Evolutionary conservation across 805 yeast species (phyloP).

Genomic region (Metschnikowia henanensis): DNA sequence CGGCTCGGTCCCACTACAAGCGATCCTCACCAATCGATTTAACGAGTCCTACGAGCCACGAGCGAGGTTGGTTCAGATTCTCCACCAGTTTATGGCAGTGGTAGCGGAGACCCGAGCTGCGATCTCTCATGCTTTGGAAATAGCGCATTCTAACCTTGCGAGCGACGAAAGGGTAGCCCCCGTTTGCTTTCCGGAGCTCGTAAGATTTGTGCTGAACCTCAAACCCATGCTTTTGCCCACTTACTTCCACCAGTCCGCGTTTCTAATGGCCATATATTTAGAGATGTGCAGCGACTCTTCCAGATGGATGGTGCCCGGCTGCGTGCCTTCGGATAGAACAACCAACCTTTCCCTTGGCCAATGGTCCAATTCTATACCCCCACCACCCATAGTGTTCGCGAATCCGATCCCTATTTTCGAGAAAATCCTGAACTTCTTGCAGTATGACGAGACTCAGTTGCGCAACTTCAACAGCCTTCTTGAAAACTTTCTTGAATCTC

Average conservation of each 20-base stretch:
- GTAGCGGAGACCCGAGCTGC: conserved; percentile 14
- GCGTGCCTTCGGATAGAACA: conserved; percentile 5
- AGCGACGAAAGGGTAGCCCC: conserved; percentile 7
- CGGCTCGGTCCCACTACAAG: conserved; percentile 18
- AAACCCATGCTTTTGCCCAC: neutral
- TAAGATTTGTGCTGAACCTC: neutral
- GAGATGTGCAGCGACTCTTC: conserved; percentile 23
- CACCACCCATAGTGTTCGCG: conserved; percentile 23
- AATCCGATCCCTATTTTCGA: conserved; percentile 22
- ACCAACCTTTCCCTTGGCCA: conserved; percentile 23
- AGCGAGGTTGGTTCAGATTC: conserved; percentile 19
- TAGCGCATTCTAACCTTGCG: conserved; percentile 25
- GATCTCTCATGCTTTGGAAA: conserved; percentile 20
- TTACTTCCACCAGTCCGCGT: conserved; percentile 29
- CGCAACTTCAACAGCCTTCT: conserved; percentile 5
- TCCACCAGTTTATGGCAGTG: conserved; percentile 27
- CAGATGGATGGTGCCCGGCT: conserved; percentile 29
- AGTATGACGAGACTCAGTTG: conserved; percentile 9
- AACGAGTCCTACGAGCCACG: conserved; percentile 22
- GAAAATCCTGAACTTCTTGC: conserved; percentile 16
- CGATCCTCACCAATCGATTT: conserved; percentile 24
- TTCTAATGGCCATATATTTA: conserved; percentile 31
- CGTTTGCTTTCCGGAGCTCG: conserved; percentile 8
- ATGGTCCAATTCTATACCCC: conserved; percentile 29
- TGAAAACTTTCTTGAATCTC: neutral